Conservation (phyloP, 164 flowering plant species). For the Dillenia turbinata region DNA sequence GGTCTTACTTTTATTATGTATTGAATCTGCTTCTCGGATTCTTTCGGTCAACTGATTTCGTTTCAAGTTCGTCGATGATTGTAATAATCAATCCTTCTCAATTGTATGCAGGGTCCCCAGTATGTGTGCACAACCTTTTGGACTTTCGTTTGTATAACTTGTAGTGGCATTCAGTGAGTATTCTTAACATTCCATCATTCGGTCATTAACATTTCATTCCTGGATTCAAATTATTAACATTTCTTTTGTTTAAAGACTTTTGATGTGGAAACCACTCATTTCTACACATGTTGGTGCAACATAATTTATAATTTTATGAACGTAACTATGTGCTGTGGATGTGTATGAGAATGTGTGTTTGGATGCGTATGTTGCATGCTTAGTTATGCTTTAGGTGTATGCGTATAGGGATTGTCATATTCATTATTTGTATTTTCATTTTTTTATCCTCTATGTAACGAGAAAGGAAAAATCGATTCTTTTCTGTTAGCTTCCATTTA, state of each 20-base stretch:
- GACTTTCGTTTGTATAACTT: constrained; percentile 76
- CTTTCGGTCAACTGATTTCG: neutral
- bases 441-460: no score
- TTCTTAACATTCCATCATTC: neutral
- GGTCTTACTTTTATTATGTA: neutral
- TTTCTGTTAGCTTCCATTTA: no score
- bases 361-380: no score
- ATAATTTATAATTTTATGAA: no score
- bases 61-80: neutral
- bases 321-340: no score
- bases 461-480: no score
- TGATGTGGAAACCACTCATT: no score
- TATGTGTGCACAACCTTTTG: constrained; percentile 88
- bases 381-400: no score
- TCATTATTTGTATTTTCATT: no score
- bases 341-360: no score
- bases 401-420: no score
- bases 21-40: neutral
- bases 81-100: neutral
- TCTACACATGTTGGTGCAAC: no score
- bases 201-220: neutral
- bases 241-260: neutral
- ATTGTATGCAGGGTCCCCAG: constrained; percentile 78
- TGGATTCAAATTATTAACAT: neutral
- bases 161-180: constrained; percentile 95